phyloP scores from a whole-genome alignment of 106 monocot genomes.

The Dendrobium nobile region DNA sequence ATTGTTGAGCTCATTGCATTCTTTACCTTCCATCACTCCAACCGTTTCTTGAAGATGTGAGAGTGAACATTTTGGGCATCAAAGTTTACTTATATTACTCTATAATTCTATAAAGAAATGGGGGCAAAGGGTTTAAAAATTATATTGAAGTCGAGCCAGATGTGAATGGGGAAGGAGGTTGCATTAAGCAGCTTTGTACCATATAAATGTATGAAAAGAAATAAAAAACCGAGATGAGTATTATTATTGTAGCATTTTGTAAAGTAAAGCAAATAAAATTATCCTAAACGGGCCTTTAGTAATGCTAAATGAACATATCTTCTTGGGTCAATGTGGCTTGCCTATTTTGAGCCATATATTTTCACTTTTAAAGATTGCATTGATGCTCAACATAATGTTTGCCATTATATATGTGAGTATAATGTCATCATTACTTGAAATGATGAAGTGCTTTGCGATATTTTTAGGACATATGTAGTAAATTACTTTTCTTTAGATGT shows the following conservation, averaged over 20 bases:
- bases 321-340: neutral
- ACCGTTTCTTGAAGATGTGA: too few species aligned
- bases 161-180: neutral
- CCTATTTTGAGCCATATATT: neutral
- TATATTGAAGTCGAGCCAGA: neutral
- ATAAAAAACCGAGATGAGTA: neutral
- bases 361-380: neutral
- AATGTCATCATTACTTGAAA: neutral
- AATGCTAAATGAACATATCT: neutral
- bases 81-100: neutral
- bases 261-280: neutral
- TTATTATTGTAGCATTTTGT: neutral
- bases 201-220: neutral
- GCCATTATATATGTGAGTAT: neutral
- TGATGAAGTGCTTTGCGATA: neutral
- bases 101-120: neutral
- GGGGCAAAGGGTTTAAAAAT: too few species aligned
- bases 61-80: neutral
- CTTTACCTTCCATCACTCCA: too few species aligned
- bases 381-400: neutral
- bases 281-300: neutral
- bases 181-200: neutral
- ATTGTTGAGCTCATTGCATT: too few species aligned
- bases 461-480: neutral
- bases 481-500: neutral